Evolutionary conservation across 495 filamentous ascomycete genomes (phyloP).

Genomic region (Aspergillus kassunensis): DNA sequence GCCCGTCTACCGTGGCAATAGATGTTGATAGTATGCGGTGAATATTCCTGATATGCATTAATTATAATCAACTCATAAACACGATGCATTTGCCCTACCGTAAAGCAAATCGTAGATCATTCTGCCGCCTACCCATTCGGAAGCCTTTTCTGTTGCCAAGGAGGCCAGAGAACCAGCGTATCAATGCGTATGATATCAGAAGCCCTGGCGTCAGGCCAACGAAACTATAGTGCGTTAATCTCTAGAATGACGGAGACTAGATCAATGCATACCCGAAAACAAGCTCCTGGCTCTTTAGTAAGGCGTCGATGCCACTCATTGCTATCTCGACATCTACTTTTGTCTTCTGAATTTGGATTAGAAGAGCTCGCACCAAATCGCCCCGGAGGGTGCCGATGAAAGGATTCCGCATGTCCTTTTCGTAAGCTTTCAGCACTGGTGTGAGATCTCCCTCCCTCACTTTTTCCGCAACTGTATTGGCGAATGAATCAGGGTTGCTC

Average conservation of each 20-base stretch:
- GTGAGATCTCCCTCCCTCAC: constrained; percentile 91
- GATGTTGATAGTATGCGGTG: constrained; percentile 74
- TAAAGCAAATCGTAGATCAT: constrained; percentile 66
- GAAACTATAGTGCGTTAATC: constrained; percentile 52
- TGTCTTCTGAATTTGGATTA: constrained; percentile 97
- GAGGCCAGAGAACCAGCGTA: constrained; percentile 64
- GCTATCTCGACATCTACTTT: constrained; percentile 98
- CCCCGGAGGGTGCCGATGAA: constrained; percentile 75
- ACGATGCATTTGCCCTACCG: constrained; percentile 44
- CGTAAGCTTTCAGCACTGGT: constrained; percentile 84
- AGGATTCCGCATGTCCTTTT: constrained; percentile 75
- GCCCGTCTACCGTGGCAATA: constrained; percentile 55
- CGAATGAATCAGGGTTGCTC: constrained; percentile 22
- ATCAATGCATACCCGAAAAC: constrained; percentile 81
- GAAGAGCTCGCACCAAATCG: constrained; percentile 81
- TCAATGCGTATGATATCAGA: constrained; percentile 70
- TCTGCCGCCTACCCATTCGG: constrained; percentile 52
- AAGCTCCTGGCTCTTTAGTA: constrained; percentile 93
- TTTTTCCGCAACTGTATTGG: constrained; percentile 65
- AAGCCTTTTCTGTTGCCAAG: constrained; percentile 67
- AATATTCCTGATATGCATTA: constrained; percentile 54
- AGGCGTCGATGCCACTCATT: constrained; percentile 85
- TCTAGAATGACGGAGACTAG: no score
- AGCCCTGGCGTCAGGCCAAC: constrained; percentile 88
- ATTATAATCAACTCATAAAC: neutral